phyloP scores from a whole-genome alignment of 2,329 filamentous ascomycete species.

The Epicoccum sorghinum region DNA sequence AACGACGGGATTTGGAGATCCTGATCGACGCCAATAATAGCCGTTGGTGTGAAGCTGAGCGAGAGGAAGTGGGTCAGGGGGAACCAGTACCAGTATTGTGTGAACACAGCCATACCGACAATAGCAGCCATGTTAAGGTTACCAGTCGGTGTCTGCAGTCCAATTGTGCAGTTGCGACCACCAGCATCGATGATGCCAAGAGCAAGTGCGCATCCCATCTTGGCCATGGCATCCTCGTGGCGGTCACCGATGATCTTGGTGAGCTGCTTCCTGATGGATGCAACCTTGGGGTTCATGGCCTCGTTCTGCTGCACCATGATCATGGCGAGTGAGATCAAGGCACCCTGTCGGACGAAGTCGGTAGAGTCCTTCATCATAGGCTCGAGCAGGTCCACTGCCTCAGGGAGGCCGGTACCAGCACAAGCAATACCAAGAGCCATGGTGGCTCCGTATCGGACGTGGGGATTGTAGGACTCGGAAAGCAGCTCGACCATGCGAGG shows the following conservation, averaged over 20 bases:
- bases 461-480: slow-evolving; percentile 97
- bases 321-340: slow-evolving; percentile 92
- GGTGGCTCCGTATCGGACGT: slow-evolving; percentile 95
- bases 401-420: slow-evolving; percentile 91
- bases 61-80: slow-evolving; percentile 97
- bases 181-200: slow-evolving; percentile 98
- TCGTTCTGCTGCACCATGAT: slow-evolving; percentile 99
- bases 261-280: slow-evolving; percentile 86
- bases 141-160: slow-evolving; percentile 94
- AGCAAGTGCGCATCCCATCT: slow-evolving; percentile 93
- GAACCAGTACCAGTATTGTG: slow-evolving; percentile 99
- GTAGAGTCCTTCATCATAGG: slow-evolving; percentile 99
- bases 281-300: slow-evolving; percentile 96
- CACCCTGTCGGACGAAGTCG: slow-evolving; percentile 96
- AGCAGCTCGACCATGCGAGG: slow-evolving; percentile 98
- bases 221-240: slow-evolving; percentile 99
- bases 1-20: slow-evolving; percentile 92
- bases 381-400: slow-evolving; percentile 94
- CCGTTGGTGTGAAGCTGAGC: slow-evolving; percentile 93
- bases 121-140: slow-evolving; percentile 99
- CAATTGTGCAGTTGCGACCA: slow-evolving; percentile 97
- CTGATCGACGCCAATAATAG: slow-evolving; percentile 92
- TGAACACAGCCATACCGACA: slow-evolving; percentile 97
- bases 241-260: slow-evolving; percentile 93
- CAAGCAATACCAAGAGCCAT: slow-evolving; percentile 99